These are phyloP conservation scores for Neurospora sp. DNA, from an alignment of 2,329 filamentous ascomycete species.

Conservation along the genomic window DNA sequence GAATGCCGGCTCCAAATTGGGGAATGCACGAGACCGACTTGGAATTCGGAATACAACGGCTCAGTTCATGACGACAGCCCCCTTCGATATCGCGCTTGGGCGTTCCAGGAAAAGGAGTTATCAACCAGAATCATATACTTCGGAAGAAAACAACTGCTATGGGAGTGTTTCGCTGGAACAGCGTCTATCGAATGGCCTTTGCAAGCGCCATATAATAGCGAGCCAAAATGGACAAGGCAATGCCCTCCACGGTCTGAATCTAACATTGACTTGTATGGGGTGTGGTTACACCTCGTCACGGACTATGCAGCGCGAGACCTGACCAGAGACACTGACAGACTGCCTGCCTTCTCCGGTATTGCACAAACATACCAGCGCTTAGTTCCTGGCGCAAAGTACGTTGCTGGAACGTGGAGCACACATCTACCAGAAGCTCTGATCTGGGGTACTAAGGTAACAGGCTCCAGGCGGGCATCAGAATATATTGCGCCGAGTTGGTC, in stretches of 20 bases:
- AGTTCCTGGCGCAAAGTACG: not conserved
- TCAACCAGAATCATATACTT: not conserved
- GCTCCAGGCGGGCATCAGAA: not conserved
- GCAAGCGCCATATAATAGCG: too few species aligned
- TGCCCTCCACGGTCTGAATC: too few species aligned
- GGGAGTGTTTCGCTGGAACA: not conserved
- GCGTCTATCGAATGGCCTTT: too few species aligned
- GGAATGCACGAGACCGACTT: too few species aligned
- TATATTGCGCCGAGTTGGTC: not conserved
- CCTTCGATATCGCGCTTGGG: not conserved
- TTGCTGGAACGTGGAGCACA: not conserved
- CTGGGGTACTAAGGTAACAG: not conserved
- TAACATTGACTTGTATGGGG: too few species aligned
- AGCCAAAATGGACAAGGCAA: too few species aligned
- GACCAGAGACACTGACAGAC: not conserved
- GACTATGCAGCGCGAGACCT: not conserved
- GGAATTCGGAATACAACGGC: not conserved
- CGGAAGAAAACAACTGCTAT: not conserved
- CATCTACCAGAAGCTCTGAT: not conserved
- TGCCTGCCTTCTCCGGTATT: not conserved
- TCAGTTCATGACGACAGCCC: not conserved
- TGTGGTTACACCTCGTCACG: too few species aligned
- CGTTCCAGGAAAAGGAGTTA: not conserved
- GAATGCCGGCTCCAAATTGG: too few species aligned
- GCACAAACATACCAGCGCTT: not conserved